phyloP scores from a whole-genome alignment of 2,329 filamentous ascomycete genomes.

The Apiospora sp. region DNA sequence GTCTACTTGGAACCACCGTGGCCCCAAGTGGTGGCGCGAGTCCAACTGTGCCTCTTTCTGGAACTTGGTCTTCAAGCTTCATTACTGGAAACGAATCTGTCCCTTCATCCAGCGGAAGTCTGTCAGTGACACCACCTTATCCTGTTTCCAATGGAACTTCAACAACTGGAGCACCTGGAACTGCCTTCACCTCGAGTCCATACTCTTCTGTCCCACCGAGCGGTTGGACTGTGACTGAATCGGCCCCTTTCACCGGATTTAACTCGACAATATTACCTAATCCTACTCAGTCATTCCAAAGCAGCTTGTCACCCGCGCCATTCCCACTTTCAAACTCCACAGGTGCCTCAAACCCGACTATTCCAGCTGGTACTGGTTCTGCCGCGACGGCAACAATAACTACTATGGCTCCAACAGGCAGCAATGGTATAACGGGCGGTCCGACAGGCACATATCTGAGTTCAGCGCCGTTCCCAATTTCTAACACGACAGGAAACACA shows the following conservation, averaged over 20 bases:
- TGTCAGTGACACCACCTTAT: slow-evolving; percentile 14
- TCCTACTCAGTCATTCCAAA: slow-evolving; percentile 7
- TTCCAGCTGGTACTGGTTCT: slow-evolving; percentile 8
- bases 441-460: too few species aligned
- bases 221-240: background rate
- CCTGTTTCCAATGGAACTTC: slow-evolving; percentile 21
- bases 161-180: background rate
- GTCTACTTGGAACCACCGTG: slow-evolving; percentile 24
- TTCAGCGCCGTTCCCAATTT: slow-evolving; percentile 27
- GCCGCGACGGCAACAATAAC: background rate
- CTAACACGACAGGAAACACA: slow-evolving; percentile 29
- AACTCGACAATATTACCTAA: slow-evolving; percentile 27
- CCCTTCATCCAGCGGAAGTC: background rate
- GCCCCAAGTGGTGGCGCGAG: slow-evolving; percentile 25
- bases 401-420: background rate
- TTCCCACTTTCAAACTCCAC: slow-evolving; percentile 23
- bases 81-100: background rate
- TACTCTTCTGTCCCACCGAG: background rate
- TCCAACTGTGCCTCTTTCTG: background rate
- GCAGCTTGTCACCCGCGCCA: background rate
- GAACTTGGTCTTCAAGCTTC: background rate
- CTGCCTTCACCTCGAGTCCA: background rate
- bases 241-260: slow-evolving; percentile 28
- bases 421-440: background rate
- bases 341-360: background rate